Conservation (phyloP, 2,329 filamentous ascomycete genomes). For the Ophiocordyceps camponoti-saundersi region DNA sequence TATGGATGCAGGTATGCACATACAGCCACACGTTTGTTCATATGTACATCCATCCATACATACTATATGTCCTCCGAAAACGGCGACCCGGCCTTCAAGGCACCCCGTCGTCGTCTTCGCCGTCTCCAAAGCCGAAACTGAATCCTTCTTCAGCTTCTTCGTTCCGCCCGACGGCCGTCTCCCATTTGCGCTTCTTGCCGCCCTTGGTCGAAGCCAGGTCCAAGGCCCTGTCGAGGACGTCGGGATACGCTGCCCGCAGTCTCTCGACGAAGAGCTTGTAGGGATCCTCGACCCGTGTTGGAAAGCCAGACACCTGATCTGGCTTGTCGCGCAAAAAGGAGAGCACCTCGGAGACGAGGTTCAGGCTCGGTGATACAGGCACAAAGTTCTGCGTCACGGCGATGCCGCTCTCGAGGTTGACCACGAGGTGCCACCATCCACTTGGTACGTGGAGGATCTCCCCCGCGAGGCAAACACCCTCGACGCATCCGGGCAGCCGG, state of each 20-base stretch:
- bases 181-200: conserved; percentile 72
- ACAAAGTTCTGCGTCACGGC: conserved; percentile 95
- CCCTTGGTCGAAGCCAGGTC: conserved; percentile 45
- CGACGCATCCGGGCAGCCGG: conserved; percentile 55
- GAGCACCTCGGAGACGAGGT: conserved; percentile 56
- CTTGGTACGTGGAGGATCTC: conserved; percentile 87
- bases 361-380: conserved; percentile 36
- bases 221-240: conserved; percentile 48
- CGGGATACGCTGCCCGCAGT: conserved; percentile 45
- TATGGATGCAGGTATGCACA: too few species aligned
- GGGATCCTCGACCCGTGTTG: conserved; percentile 50
- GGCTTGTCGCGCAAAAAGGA: conserved; percentile 67
- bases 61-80: not conserved
- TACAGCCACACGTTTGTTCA: too few species aligned
- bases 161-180: conserved; percentile 42
- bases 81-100: not conserved
- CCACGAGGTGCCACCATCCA: conserved; percentile 93
- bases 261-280: conserved; percentile 59
- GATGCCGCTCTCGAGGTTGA: conserved; percentile 72
- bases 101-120: conserved; percentile 26
- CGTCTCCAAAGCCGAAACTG: conserved; percentile 37
- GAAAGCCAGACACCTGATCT: conserved; percentile 79
- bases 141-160: conserved; percentile 24
- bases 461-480: conserved; percentile 69
- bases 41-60: not conserved